Conservation (phyloP, 2,329 filamentous ascomycete genomes). For the Fusarium sp. region DNA sequence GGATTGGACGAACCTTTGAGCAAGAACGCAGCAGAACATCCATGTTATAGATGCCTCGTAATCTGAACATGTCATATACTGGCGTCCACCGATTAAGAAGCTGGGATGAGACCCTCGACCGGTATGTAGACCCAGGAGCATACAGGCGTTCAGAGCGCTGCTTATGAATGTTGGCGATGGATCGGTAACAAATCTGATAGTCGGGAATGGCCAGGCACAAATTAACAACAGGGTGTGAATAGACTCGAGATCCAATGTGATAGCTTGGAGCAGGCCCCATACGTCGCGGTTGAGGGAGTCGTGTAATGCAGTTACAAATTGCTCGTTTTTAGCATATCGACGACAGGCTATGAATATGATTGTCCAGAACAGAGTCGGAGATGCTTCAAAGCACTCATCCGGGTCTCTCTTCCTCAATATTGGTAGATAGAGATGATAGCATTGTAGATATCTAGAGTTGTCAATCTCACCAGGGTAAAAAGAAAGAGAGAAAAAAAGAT, state of each 20-base stretch:
- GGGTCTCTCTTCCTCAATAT: slow-evolving; percentile 64
- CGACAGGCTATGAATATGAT: slow-evolving; percentile 65
- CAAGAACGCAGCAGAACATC: slow-evolving; percentile 66
- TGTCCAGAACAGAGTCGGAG: slow-evolving; percentile 67
- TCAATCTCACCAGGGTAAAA: slow-evolving; percentile 4
- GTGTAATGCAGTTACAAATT: slow-evolving; percentile 60
- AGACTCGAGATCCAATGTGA: slow-evolving; percentile 61
- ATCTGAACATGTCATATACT: slow-evolving; percentile 60
- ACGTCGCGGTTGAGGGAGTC: slow-evolving; percentile 63
- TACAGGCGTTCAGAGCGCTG: slow-evolving; percentile 62
- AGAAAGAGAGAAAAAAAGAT: background rate
- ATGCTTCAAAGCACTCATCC: slow-evolving; percentile 63
- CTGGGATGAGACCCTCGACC: slow-evolving; percentile 65
- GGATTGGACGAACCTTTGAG: slow-evolving; percentile 58
- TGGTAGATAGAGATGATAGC: slow-evolving; percentile 66
- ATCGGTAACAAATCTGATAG: slow-evolving; percentile 65
- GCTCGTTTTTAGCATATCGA: slow-evolving; percentile 61
- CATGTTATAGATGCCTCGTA: slow-evolving; percentile 67
- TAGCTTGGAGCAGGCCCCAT: slow-evolving; percentile 58
- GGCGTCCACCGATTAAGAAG: slow-evolving; percentile 60
- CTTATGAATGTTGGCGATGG: slow-evolving; percentile 63
- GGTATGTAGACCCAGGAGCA: slow-evolving; percentile 65
- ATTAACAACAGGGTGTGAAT: slow-evolving; percentile 67
- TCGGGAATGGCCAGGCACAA: slow-evolving; percentile 65
- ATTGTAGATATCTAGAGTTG: slow-evolving; percentile 62